A percentile compares a stretch with the other conserved stretches of the same genome.
phyloP scores from a whole-genome alignment of 129 eudicot genomes.

The Silybum marianum region DNA sequence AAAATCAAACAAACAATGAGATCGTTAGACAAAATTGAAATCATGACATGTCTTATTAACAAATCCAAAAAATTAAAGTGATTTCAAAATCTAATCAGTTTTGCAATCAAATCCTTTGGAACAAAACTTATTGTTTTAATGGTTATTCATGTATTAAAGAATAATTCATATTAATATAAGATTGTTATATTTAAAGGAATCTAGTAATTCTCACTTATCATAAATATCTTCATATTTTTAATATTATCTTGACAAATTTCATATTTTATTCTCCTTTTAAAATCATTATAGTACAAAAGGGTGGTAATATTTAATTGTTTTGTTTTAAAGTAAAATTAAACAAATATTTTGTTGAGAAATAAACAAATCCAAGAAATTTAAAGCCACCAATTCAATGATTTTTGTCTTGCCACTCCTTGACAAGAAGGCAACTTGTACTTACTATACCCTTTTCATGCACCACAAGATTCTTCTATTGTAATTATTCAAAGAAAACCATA shows the following conservation, averaged over 20 bases:
- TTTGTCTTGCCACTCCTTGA: slow-evolving; percentile 24
- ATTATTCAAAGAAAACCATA: neutral
- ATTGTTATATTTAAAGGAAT: neutral
- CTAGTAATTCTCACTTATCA: neutral
- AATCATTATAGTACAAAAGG: slow-evolving; percentile 12
- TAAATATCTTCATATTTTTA: neutral
- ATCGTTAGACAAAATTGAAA: too few relatives aligned
- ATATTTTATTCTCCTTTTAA: neutral
- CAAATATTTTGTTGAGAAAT: neutral
- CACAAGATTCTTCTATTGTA: neutral
- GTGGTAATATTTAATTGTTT: slow-evolving; percentile 10
- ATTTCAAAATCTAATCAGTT: too few relatives aligned
- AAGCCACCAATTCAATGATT: slow-evolving; percentile 18
- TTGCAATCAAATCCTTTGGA: too few relatives aligned
- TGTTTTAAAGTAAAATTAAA: slow-evolving; percentile 3
- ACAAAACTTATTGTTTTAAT: neutral
- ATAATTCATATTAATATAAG: neutral
- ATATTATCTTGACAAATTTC: neutral
- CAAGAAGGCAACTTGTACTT: slow-evolving; percentile 28
- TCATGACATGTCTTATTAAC: too few relatives aligned
- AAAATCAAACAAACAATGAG: too few relatives aligned
- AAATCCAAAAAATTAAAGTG: neutral
- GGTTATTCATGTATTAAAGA: neutral
- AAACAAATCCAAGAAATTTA: slow-evolving; percentile 11
- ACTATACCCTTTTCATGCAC: neutral